Percentiles rank a stretch among this genome's conserved stretches.
Conservation (phyloP, 148 eudicot genomes). For the Fagopyrum homotropicum region DNA sequence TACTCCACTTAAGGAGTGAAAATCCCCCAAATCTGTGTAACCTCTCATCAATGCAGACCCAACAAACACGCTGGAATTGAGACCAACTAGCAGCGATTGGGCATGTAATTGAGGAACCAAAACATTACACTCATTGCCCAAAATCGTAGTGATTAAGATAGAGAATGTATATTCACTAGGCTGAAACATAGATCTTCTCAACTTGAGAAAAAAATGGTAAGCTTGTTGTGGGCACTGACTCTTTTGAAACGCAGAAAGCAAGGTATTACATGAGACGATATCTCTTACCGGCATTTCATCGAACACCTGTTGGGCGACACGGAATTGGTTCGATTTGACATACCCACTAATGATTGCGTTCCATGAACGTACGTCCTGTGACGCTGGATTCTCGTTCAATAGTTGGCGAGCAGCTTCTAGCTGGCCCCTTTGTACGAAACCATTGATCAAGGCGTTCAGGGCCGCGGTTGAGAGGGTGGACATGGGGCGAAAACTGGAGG, state of each 20-base stretch:
- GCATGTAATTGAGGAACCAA: slow-evolving; percentile 72
- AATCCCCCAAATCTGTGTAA: slow-evolving; percentile 35
- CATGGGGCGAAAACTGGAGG: slow-evolving; percentile 18
- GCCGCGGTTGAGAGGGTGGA: slow-evolving; percentile 27
- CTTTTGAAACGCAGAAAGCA: slow-evolving; percentile 46
- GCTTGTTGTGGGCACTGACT: slow-evolving; percentile 16
- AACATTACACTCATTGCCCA: slow-evolving; percentile 21
- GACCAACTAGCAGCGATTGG: slow-evolving; percentile 26
- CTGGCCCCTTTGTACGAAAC: slow-evolving; percentile 25
- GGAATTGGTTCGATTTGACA: slow-evolving; percentile 25
- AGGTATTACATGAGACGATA: slow-evolving; percentile 68
- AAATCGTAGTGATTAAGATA: slow-evolving; percentile 34
- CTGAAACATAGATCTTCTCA: slow-evolving; percentile 29
- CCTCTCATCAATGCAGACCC: slow-evolving; percentile 65
- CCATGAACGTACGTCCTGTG: slow-evolving; percentile 50
- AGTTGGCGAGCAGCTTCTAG: slow-evolving; percentile 36
- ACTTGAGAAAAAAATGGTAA: slow-evolving; percentile 25
- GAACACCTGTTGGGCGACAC: slow-evolving; percentile 47
- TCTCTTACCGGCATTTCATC: slow-evolving; percentile 68
- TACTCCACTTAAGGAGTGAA: slow-evolving; percentile 25
- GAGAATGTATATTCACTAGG: slow-evolving; percentile 59
- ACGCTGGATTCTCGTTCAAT: slow-evolving; percentile 36
- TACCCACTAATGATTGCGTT: slow-evolving; percentile 44
- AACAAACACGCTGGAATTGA: slow-evolving; percentile 34
- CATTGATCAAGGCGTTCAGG: slow-evolving; percentile 35